A percentile compares a stretch with the other conserved stretches of the same genome.
phyloP scores from a whole-genome alignment of 108 stramenopile genomes.

The Nitzschia sp. region DNA sequence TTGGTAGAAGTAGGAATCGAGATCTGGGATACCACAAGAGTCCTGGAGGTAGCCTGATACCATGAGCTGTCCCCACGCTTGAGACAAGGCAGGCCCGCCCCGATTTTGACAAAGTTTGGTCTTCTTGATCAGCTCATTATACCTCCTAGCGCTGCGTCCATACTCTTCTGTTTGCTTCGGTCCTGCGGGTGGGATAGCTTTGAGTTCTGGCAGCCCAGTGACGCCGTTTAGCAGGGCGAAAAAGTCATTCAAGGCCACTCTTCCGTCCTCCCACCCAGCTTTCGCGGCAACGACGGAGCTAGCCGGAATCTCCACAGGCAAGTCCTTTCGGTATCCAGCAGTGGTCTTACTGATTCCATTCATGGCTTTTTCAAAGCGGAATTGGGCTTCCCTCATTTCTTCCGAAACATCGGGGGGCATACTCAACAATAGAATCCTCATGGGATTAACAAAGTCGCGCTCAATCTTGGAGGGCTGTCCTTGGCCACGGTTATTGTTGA shows the following conservation, averaged over 20 bases:
- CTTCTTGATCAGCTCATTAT: constrained; percentile 81
- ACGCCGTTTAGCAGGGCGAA: constrained; percentile 62
- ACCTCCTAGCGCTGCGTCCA: constrained; percentile 67
- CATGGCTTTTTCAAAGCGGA: constrained; percentile 72
- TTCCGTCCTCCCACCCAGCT: constrained; percentile 83
- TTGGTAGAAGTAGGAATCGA: constrained; percentile 84
- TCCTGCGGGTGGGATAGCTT: constrained; percentile 60
- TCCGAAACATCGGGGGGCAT: constrained; percentile 84
- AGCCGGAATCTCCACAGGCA: constrained; percentile 75
- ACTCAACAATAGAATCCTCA: constrained; percentile 71
- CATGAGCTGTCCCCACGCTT: constrained; percentile 86
- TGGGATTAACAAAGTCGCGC: constrained; percentile 79
- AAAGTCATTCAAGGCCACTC: constrained; percentile 75
- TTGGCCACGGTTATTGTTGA: constrained; percentile 55
- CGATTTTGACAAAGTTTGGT: constrained; percentile 86
- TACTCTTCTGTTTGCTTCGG: constrained; percentile 71
- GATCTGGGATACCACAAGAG: constrained; percentile 79
- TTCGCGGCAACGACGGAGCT: constrained; percentile 41
- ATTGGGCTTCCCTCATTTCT: constrained; percentile 78
- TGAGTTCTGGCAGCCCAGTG: constrained; percentile 69
- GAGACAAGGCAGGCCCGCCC: constrained; percentile 43
- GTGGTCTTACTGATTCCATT: constrained; percentile 68
- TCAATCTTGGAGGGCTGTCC: constrained; percentile 77
- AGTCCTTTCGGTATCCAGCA: constrained; percentile 58
- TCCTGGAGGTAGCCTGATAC: constrained; percentile 83